phyloP scores from a whole-genome alignment of 78 protist species.

The Protostelium mycophagum region DNA sequence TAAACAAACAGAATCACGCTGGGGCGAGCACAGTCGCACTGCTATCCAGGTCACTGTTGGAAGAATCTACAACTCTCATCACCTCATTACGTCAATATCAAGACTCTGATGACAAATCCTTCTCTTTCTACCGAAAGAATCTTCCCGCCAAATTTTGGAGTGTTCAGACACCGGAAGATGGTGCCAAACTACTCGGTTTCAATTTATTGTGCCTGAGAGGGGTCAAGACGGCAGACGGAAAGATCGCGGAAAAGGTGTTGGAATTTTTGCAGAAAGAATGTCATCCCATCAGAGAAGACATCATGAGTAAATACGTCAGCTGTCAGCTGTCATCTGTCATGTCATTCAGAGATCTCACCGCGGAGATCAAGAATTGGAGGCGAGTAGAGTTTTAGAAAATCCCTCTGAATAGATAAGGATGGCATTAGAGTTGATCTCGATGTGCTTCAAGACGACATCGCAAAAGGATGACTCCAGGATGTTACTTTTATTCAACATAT shows the following conservation, averaged over 20 bases:
- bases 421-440: too few species aligned
- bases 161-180: background rate
- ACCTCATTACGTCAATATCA: too few species aligned
- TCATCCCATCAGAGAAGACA: background rate
- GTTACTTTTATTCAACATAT: too few species aligned
- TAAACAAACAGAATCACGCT: background rate
- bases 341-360: background rate
- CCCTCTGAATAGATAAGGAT: too few species aligned
- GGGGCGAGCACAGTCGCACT: background rate
- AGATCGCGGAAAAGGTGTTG: background rate
- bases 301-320: background rate
- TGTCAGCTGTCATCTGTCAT: background rate
- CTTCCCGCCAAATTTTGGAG: background rate
- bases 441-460: too few species aligned
- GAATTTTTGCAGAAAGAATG: background rate
- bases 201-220: background rate
- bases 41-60: background rate
- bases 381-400: too few species aligned
- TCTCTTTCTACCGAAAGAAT: background rate
- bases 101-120: background rate
- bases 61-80: background rate
- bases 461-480: too few species aligned
- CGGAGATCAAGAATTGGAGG: too few species aligned
- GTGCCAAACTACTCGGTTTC: background rate
- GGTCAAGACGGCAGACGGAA: background rate